Evolutionary conservation across 2,329 filamentous ascomycete genomes (phyloP).

Genomic region (Colletotrichum melonis): DNA sequence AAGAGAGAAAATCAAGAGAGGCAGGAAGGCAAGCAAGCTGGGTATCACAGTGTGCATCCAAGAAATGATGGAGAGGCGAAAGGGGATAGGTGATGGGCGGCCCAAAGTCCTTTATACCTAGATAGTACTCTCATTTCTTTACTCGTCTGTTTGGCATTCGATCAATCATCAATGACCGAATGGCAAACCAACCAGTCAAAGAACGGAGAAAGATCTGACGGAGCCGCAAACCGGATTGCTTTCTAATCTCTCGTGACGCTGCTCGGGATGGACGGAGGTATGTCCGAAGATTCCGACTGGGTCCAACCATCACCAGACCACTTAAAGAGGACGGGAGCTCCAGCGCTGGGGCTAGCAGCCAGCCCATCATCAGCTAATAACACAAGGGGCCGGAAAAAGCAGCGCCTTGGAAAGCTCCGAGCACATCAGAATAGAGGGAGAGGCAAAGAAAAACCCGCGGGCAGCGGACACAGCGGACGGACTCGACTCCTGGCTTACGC

Average conservation of each 20-base stretch:
- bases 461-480: not conserved
- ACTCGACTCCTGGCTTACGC: not conserved
- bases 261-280: conserved; percentile 9
- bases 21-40: not conserved
- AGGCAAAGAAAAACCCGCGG: not conserved
- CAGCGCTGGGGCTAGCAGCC: conserved; percentile 1
- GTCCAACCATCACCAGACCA: conserved; percentile 17
- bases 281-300: conserved; percentile 19
- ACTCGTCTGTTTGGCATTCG: not conserved
- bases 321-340: not conserved
- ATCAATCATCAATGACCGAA: not conserved
- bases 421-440: not conserved
- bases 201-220: conserved; percentile 19
- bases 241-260: conserved; percentile 21
- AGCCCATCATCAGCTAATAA: conserved; percentile 23
- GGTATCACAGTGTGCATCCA: conserved; percentile 16
- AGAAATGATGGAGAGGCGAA: not conserved
- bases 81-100: not conserved
- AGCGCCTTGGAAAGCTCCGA: not conserved
- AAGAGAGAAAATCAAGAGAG: not conserved
- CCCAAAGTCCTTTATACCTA: not conserved
- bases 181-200: not conserved
- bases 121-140: not conserved
- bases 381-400: not conserved
- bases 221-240: conserved; percentile 30